These are phyloP conservation scores for Suhomyces faveliae DNA, from an alignment of 805 yeast genomes.

Conservation along the genomic window DNA sequence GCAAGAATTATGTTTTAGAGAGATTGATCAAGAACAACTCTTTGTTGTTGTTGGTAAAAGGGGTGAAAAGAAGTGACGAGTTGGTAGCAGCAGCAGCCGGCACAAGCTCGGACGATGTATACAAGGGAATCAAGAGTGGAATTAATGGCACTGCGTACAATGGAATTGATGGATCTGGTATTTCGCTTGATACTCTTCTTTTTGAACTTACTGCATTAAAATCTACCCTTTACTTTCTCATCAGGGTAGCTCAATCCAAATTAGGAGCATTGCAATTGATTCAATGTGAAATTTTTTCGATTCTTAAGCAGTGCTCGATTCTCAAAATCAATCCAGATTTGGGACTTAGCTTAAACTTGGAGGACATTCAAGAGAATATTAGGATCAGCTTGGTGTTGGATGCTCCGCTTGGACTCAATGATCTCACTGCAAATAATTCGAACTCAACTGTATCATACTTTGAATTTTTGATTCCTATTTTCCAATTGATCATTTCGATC, in stretches of 20 bases:
- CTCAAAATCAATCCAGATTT: constrained; percentile 74
- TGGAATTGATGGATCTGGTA: constrained; percentile 17
- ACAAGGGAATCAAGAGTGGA: not conserved
- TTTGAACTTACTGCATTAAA: constrained; percentile 79
- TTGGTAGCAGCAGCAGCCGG: constrained; percentile 40
- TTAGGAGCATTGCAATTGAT: constrained; percentile 74
- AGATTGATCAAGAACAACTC: constrained; percentile 64
- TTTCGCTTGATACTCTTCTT: constrained; percentile 53
- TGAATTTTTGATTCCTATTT: constrained; percentile 69
- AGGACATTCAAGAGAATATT: constrained; percentile 28
- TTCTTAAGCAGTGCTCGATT: constrained; percentile 55
- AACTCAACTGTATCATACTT: constrained; percentile 48
- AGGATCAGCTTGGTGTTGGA: constrained; percentile 52
- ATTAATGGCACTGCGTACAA: not conserved
- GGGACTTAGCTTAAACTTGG: constrained; percentile 57
- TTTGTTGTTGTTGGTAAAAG: constrained; percentile 60
- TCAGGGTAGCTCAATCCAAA: constrained; percentile 73
- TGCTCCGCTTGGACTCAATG: constrained; percentile 42
- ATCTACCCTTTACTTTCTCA: constrained; percentile 64
- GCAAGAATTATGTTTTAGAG: constrained; percentile 54
- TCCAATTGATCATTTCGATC: constrained; percentile 68
- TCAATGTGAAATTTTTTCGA: constrained; percentile 68
- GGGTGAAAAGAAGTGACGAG: constrained; percentile 69
- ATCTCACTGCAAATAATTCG: constrained; percentile 6
- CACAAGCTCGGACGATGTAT: constrained; percentile 14